Percentiles rank a stretch among this genome's conserved stretches.
phyloP scores from a whole-genome alignment of 2,329 filamentous ascomycete genomes.

The Sclerotinia nivalis region DNA sequence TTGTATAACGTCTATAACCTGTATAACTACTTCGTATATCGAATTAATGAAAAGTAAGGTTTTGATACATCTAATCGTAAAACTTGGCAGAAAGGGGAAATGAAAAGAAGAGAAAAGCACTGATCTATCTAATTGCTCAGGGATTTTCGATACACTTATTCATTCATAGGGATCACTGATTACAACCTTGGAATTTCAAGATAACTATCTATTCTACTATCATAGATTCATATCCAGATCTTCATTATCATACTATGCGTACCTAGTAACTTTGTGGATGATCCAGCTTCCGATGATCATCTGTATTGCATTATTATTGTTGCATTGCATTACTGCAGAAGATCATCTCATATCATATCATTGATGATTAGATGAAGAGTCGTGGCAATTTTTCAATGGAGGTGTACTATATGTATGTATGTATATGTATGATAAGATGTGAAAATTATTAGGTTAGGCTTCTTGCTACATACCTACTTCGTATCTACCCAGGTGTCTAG shows the following conservation, averaged over 20 bases:
- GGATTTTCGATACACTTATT: constrained; percentile 2
- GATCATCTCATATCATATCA: too few species aligned
- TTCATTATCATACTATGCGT: background rate
- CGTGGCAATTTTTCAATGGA: background rate
- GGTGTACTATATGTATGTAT: background rate
- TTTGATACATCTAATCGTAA: background rate
- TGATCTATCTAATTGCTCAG: background rate
- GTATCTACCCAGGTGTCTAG: too few species aligned
- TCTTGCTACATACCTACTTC: too few species aligned
- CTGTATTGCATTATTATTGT: constrained; percentile 1
- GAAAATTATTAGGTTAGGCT: background rate
- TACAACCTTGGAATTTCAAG: constrained; percentile 1
- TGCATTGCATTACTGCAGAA: background rate
- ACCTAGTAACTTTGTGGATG: background rate
- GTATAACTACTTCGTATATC: background rate
- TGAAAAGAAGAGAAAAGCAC: background rate
- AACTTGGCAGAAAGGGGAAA: background rate
- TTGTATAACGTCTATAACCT: background rate
- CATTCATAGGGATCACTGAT: background rate
- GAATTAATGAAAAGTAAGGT: background rate
- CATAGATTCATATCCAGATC: background rate
- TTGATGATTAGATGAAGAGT: background rate
- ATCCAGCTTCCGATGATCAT: background rate
- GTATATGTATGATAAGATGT: too few species aligned
- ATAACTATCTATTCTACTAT: background rate